Evolutionary conservation across 352 stramenopile genomes (phyloP).

Genomic region (Phytophthora palmivora): DNA sequence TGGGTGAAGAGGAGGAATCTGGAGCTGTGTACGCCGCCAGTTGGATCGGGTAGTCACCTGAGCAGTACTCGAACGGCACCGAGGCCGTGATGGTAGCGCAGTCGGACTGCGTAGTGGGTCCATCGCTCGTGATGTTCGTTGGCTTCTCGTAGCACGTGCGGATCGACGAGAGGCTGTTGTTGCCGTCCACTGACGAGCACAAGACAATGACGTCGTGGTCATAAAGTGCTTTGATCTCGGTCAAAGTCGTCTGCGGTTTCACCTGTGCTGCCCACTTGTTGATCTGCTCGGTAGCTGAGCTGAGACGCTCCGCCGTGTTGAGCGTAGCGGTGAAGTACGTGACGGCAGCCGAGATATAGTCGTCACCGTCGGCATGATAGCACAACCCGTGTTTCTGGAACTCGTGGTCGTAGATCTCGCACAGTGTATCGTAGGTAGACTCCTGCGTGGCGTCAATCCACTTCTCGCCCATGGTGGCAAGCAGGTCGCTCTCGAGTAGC

Average conservation of each 20-base stretch:
- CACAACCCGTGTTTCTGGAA: conserved; percentile 88
- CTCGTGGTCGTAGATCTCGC: conserved; percentile 87
- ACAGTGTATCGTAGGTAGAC: conserved; percentile 65
- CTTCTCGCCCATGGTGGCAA: conserved; percentile 61
- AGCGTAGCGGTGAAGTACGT: conserved; percentile 72
- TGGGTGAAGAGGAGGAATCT: conserved; percentile 16
- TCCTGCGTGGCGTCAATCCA: conserved; percentile 75
- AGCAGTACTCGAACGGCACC: conserved; percentile 53
- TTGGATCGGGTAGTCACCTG: conserved; percentile 47
- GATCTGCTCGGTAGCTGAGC: conserved; percentile 51
- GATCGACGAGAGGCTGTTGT: conserved; percentile 68
- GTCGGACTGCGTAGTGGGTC: conserved; percentile 53
- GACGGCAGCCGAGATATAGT: conserved; percentile 55
- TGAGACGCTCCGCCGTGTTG: conserved; percentile 47
- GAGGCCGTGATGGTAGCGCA: conserved; percentile 47
- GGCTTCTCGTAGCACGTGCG: conserved; percentile 71
- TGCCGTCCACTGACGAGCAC: conserved; percentile 56
- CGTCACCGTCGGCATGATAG: conserved; percentile 56
- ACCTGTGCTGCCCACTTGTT: conserved; percentile 49
- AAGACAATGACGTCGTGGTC: conserved; percentile 62
- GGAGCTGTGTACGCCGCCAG: conserved; percentile 46
- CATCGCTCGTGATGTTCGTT: conserved; percentile 35
- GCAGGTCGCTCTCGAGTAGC: conserved; percentile 46
- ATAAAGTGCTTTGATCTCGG: conserved; percentile 55
- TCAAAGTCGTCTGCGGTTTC: conserved; percentile 38